These are phyloP conservation scores for Fusarium nematophilum DNA, from an alignment of 2,329 filamentous ascomycete genomes.

Conservation along the genomic window DNA sequence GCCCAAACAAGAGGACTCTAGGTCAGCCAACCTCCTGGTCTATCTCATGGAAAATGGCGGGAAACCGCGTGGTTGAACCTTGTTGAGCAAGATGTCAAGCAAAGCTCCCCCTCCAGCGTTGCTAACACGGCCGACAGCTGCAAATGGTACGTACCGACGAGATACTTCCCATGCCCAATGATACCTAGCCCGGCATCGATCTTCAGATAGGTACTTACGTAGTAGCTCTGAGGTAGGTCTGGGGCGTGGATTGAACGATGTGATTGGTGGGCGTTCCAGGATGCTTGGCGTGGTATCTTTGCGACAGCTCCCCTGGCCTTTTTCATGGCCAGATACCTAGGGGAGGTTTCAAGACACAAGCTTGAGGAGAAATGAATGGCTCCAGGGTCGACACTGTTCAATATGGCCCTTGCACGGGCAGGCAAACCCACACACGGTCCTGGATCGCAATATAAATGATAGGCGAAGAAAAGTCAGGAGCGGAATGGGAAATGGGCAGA, in stretches of 20 bases:
- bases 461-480: not conserved
- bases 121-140: conserved; percentile 1
- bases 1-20: not conserved
- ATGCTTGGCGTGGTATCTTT: conserved; percentile 24
- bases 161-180: too few relatives aligned
- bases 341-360: conserved; percentile 33
- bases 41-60: not conserved
- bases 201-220: too few relatives aligned
- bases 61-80: conserved; percentile 13
- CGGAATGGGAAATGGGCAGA: conserved; percentile 23
- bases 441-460: conserved; percentile 14
- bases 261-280: conserved; percentile 37
- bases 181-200: too few relatives aligned
- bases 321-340: conserved; percentile 23
- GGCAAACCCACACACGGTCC: conserved; percentile 7
- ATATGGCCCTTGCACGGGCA: conserved; percentile 8
- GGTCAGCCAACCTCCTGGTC: conserved; percentile 7
- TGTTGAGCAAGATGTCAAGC: conserved; percentile 1
- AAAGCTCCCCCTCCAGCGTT: not conserved
- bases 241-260: conserved; percentile 20
- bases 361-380: conserved; percentile 22
- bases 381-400: not conserved
- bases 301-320: conserved; percentile 17
- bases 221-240: conserved; percentile 7
- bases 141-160: conserved; percentile 11